Conservation (phyloP, 495 filamentous ascomycete genomes). For the Penicillium crystallinum region DNA sequence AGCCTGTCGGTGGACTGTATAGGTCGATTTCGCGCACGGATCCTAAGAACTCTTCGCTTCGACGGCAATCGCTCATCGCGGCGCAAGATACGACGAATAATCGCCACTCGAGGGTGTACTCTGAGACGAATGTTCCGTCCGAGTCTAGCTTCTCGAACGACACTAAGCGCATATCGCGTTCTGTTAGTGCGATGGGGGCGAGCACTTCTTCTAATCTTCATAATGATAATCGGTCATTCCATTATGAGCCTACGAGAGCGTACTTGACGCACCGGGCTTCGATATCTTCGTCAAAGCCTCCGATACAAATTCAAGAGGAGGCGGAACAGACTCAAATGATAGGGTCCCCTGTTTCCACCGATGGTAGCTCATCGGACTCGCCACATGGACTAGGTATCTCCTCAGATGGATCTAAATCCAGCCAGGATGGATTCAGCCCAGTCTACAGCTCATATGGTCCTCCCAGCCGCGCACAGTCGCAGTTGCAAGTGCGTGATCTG, state of each 20-base stretch:
- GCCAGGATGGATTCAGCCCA: constrained; percentile 32
- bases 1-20: constrained; percentile 39
- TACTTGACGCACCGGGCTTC: constrained; percentile 39
- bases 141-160: constrained; percentile 26
- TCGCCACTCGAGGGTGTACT: constrained; percentile 52
- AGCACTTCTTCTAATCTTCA: constrained; percentile 30
- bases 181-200: constrained; percentile 41
- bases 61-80: constrained; percentile 34
- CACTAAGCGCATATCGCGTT: constrained; percentile 30
- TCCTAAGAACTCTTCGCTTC: constrained; percentile 31
- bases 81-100: constrained; percentile 36
- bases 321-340: constrained; percentile 1
- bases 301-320: constrained; percentile 6
- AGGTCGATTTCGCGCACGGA: constrained; percentile 40
- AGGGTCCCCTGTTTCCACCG: constrained; percentile 12
- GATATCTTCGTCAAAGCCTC: constrained; percentile 25
- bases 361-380: constrained; percentile 18
- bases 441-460: constrained; percentile 34
- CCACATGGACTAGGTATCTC: constrained; percentile 31
- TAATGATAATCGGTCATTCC: constrained; percentile 39
- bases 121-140: constrained; percentile 52
- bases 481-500: constrained; percentile 73
- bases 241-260: constrained; percentile 32
- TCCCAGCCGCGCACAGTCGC: constrained; percentile 43
- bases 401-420: constrained; percentile 22